A percentile compares a stretch with the other conserved stretches of the same genome.
Conservation (phyloP, 768 basidiomycete genomes). For the Pleurotus citrinopileatus region DNA sequence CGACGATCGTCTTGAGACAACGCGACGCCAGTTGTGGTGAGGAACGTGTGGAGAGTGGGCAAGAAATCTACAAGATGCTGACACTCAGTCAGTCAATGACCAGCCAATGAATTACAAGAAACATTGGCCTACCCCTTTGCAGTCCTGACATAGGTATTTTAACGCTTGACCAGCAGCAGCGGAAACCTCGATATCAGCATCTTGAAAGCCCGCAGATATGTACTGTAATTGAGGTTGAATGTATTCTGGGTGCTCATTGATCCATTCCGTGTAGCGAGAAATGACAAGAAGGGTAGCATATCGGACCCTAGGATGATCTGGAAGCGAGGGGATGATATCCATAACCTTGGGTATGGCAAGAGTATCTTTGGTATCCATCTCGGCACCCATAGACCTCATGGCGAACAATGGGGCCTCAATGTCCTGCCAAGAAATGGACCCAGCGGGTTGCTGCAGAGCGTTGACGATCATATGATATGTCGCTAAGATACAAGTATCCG, state of each 20-base stretch:
- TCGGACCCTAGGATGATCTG: conserved; percentile 85
- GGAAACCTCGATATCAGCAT: conserved; percentile 74
- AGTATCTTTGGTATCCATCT: conserved; percentile 80
- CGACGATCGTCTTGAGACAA: conserved; percentile 84
- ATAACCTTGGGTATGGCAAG: conserved; percentile 93
- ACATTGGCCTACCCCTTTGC: conserved; percentile 62
- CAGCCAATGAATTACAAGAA: not conserved
- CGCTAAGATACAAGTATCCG: conserved; percentile 77
- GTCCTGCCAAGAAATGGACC: conserved; percentile 84
- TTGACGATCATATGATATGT: conserved; percentile 78
- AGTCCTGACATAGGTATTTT: conserved; percentile 96
- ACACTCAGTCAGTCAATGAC: conserved; percentile 2
- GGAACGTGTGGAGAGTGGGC: conserved; percentile 87
- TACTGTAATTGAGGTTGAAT: conserved; percentile 86
- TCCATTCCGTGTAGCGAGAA: conserved; percentile 96
- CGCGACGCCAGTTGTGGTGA: conserved; percentile 74
- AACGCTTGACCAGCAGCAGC: conserved; percentile 95
- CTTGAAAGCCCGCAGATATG: conserved; percentile 89
- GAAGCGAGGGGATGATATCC: conserved; percentile 88
- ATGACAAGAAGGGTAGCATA: conserved; percentile 96
- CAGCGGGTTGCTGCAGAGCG: conserved; percentile 62
- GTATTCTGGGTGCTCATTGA: conserved; percentile 83
- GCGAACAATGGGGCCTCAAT: conserved; percentile 97
- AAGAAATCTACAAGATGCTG: conserved; percentile 91
- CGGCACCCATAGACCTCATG: conserved; percentile 96